phyloP scores from a whole-genome alignment of 1,284 basidiomycete species.

The Xerocomus minutiporus region DNA sequence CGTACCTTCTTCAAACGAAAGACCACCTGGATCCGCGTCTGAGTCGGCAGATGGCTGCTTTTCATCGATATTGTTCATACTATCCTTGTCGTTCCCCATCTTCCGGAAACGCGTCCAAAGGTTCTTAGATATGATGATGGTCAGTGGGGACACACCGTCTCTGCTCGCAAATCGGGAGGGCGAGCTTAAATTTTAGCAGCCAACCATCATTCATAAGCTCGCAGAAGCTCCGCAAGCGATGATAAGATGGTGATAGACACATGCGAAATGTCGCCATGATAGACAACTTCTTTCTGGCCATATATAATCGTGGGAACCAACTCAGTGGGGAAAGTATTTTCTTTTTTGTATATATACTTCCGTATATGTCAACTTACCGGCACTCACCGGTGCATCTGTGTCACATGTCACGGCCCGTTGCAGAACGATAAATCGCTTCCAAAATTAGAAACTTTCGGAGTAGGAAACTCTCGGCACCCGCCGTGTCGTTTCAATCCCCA shows the following conservation, averaged over 20 bases:
- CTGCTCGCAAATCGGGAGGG: not conserved
- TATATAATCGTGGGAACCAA: not conserved
- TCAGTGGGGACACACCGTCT: not conserved
- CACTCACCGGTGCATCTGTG: not conserved
- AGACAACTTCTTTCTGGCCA: not conserved
- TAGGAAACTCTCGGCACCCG: too few species aligned
- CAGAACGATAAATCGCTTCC: too few species aligned
- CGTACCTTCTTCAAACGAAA: conserved; percentile 29
- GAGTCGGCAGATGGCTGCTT: not conserved
- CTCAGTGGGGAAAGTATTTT: too few species aligned
- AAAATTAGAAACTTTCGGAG: too few species aligned
- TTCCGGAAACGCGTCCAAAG: conserved; percentile 2
- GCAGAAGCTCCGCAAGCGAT: not conserved
- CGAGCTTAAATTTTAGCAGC: not conserved
- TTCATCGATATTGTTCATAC: not conserved
- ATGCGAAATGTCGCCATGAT: not conserved
- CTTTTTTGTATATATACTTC: too few species aligned
- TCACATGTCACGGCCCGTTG: too few species aligned
- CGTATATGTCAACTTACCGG: too few species aligned
- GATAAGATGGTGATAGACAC: not conserved
- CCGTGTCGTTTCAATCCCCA: too few species aligned
- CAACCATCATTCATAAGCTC: not conserved
- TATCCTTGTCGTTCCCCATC: not conserved
- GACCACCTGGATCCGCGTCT: conserved; percentile 16
- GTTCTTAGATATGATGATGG: conserved; percentile 1